Conservation (phyloP, 129 eudicot species). For the Silybum marianum region DNA sequence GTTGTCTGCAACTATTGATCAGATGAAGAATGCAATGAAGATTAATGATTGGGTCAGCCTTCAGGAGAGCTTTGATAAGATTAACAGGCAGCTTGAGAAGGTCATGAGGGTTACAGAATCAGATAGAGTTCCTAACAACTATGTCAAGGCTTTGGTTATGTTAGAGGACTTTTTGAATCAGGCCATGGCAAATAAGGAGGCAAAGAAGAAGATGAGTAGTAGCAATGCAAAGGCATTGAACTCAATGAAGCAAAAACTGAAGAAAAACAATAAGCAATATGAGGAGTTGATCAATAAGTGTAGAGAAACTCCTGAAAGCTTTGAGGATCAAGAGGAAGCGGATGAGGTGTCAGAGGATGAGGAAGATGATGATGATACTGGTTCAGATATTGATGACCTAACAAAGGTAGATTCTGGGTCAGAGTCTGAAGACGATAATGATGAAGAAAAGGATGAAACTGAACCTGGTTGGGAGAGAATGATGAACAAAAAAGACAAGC, state of each 20-base stretch:
- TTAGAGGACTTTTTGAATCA: conserved; percentile 72
- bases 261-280: conserved; percentile 73
- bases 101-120: conserved; percentile 65
- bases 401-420: conserved; percentile 34
- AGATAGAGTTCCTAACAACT: conserved; percentile 53
- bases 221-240: conserved; percentile 91
- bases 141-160: conserved; percentile 76
- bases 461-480: conserved; percentile 59
- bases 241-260: conserved; percentile 78
- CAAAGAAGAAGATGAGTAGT: conserved; percentile 85
- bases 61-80: conserved; percentile 79
- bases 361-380: conserved; percentile 45
- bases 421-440: conserved; percentile 45
- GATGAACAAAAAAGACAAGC: conserved; percentile 75
- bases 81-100: conserved; percentile 76
- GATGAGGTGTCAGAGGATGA: conserved; percentile 51
- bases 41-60: conserved; percentile 84
- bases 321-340: conserved; percentile 53
- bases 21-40: conserved; percentile 87
- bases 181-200: conserved; percentile 79
- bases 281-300: conserved; percentile 67
- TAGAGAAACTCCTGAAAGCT: conserved; percentile 71
- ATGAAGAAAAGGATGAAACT: conserved; percentile 33
- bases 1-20: conserved; percentile 68
- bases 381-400: conserved; percentile 42